Percentiles rank a stretch among this genome's conserved stretches.
phyloP scores from a whole-genome alignment of 257 asterid species.

The Fraxinus cuspidata region DNA sequence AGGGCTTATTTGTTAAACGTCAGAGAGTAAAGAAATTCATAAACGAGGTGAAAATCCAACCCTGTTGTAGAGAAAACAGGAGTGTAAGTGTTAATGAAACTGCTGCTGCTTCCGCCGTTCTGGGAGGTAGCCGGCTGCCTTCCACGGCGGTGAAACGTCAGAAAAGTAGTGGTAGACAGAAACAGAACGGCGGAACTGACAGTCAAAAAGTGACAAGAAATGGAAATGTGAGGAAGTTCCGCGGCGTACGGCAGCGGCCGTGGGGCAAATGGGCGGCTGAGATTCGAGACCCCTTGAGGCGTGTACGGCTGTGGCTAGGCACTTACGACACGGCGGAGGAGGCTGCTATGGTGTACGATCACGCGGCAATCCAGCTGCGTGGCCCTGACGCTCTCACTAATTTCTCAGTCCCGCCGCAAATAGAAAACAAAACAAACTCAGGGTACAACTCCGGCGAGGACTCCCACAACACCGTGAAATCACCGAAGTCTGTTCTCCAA shows the following conservation, averaged over 20 bases:
- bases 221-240: conserved; percentile 46
- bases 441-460: conserved; percentile 62
- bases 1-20: conserved; percentile 13
- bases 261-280: conserved; percentile 98
- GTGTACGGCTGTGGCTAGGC: conserved; percentile 84
- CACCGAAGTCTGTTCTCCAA: conserved; percentile 73
- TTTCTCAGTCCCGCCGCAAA: conserved; percentile 37
- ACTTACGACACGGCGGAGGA: conserved; percentile 88
- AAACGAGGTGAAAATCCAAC: conserved; percentile 52
- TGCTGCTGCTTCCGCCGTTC: conserved; percentile 13
- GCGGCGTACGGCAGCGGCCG: conserved; percentile 81
- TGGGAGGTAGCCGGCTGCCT: conserved; percentile 18
- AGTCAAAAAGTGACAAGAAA: conserved; percentile 4
- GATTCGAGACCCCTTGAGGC: conserved; percentile 76
- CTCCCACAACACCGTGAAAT: conserved; percentile 38
- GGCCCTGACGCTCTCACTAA: conserved; percentile 84
- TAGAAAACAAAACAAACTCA: conserved; percentile 19
- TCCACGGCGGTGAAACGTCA: conserved; percentile 25
- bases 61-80: conserved; percentile 25
- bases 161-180: conserved; percentile 19
- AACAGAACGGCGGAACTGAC: background rate
- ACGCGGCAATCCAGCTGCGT: conserved; percentile 80
- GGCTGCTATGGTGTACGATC: conserved; percentile 91
- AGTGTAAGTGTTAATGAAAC: conserved; percentile 1
- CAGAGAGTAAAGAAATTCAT: conserved; percentile 58